These are phyloP conservation scores for Globisporangium abappressorium DNA, from an alignment of 352 stramenopile genomes.

Conservation along the genomic window DNA sequence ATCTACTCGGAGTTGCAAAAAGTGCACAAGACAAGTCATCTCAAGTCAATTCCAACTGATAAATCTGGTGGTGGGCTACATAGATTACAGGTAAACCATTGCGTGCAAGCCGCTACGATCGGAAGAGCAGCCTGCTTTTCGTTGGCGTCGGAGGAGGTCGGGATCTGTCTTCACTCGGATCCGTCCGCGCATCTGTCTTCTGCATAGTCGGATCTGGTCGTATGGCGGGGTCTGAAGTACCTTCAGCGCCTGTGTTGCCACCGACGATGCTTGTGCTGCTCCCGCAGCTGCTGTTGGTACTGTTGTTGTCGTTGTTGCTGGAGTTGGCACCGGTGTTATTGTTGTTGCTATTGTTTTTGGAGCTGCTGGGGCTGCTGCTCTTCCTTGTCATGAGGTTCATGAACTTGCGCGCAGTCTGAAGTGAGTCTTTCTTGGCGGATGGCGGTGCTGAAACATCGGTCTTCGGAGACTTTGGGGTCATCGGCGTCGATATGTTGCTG, in stretches of 20 bases:
- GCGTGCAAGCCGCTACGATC: neutral
- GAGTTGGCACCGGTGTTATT: slow-evolving; percentile 16
- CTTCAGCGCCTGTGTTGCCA: neutral
- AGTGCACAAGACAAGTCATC: neutral
- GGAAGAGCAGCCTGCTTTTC: slow-evolving; percentile 9
- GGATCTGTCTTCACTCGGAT: slow-evolving; percentile 5
- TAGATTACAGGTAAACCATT: neutral
- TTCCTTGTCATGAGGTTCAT: slow-evolving; percentile 26
- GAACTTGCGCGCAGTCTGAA: slow-evolving; percentile 20
- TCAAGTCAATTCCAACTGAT: neutral
- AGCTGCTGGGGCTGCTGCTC: slow-evolving; percentile 17
- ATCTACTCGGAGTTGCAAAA: neutral
- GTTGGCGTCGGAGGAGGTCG: slow-evolving; percentile 5
- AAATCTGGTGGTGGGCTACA: neutral
- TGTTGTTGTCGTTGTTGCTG: slow-evolving; percentile 21
- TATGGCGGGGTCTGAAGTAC: neutral
- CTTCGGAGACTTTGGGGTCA: slow-evolving; percentile 1
- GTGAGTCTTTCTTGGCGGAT: slow-evolving; percentile 16
- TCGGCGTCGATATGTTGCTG: neutral
- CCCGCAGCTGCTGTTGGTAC: slow-evolving; percentile 6
- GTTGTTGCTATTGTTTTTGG: slow-evolving; percentile 16
- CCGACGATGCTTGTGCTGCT: slow-evolving; percentile 18
- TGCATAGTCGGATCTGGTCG: neutral
- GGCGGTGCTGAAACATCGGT: neutral
- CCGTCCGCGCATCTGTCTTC: neutral